These are phyloP conservation scores for Debaryomyces nepalensis DNA, from an alignment of 1,139 yeast species.

Conservation along the genomic window DNA sequence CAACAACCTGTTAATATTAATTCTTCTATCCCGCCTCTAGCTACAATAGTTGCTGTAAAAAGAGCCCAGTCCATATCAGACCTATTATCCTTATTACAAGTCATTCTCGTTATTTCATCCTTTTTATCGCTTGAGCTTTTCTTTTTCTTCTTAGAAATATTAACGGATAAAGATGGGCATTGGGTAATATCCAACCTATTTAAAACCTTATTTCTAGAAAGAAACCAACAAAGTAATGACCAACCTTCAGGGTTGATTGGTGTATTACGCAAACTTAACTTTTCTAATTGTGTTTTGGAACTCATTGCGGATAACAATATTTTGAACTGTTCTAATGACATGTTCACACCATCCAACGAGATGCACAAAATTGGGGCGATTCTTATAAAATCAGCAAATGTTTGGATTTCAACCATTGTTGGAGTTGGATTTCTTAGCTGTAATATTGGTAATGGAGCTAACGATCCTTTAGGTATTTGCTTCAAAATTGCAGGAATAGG, in stretches of 20 bases:
- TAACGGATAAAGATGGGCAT: constrained; percentile 64
- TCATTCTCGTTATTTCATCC: constrained; percentile 54
- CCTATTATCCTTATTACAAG: constrained; percentile 58
- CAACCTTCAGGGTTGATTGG: constrained; percentile 72
- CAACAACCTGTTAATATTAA: constrained; percentile 74
- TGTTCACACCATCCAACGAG: constrained; percentile 69
- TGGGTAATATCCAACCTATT: constrained; percentile 69
- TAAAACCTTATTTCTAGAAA: constrained; percentile 61
- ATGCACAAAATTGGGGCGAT: constrained; percentile 74
- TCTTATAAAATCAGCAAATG: constrained; percentile 75
- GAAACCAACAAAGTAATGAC: constrained; percentile 71
- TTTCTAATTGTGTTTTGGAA: constrained; percentile 64
- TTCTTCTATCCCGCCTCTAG: constrained; percentile 75
- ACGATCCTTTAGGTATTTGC: constrained; percentile 71
- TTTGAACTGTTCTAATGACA: constrained; percentile 67
- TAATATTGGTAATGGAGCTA: constrained; percentile 67
- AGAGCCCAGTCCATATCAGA: constrained; percentile 79
- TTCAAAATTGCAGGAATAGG: constrained; percentile 79
- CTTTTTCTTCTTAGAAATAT: constrained; percentile 53
- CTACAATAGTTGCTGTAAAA: constrained; percentile 67
- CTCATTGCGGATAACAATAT: constrained; percentile 64
- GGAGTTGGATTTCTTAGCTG: constrained; percentile 76
- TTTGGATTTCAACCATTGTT: constrained; percentile 70
- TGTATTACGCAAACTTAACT: constrained; percentile 71
- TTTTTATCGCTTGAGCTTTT: constrained; percentile 27